Percentiles rank a stretch among this genome's conserved stretches.
Evolutionary conservation across 345 rosid genomes (phyloP).

Genomic region (Sapria himalayana): DNA sequence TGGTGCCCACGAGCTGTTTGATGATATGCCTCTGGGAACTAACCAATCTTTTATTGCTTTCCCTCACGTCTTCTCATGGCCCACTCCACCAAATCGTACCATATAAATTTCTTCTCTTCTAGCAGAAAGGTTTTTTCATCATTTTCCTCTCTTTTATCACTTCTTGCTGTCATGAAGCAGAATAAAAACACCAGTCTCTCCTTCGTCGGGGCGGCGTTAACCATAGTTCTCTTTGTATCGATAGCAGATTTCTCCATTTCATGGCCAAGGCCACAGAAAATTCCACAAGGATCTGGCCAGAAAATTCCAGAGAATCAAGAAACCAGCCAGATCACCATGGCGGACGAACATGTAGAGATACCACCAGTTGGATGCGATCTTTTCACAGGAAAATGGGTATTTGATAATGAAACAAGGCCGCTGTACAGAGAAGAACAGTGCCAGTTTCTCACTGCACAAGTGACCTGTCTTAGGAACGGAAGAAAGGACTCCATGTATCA

Average conservation of each 20-base stretch:
- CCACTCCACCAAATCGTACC: too few relatives aligned
- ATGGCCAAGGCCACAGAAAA: slow-evolving; percentile 10
- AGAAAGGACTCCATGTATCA: slow-evolving; percentile 66
- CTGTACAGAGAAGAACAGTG: slow-evolving; percentile 70
- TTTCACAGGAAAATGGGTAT: slow-evolving; percentile 68
- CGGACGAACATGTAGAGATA: slow-evolving; percentile 34
- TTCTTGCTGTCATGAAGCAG: slow-evolving; percentile 13
- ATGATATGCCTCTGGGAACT: too few relatives aligned
- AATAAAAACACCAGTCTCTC: slow-evolving; percentile 16
- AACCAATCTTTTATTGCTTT: too few relatives aligned
- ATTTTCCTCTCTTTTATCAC: too few relatives aligned
- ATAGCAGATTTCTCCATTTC: slow-evolving; percentile 18
- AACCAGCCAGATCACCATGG: background rate
- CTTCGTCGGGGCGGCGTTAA: slow-evolving; percentile 11
- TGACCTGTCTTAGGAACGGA: slow-evolving; percentile 81
- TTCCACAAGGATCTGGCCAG: slow-evolving; percentile 2
- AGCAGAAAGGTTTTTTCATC: too few relatives aligned
- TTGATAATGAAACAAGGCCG: slow-evolving; percentile 42
- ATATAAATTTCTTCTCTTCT: too few relatives aligned
- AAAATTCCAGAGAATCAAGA: slow-evolving; percentile 7
- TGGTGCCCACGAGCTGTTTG: too few relatives aligned
- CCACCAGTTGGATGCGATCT: slow-evolving; percentile 75
- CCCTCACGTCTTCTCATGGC: too few relatives aligned
- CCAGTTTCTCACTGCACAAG: slow-evolving; percentile 61
- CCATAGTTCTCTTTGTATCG: slow-evolving; percentile 14